Base-by-base conservation (phyloP, 1,284 basidiomycete species). In the Lentinula novae-zelandiae region DNA sequence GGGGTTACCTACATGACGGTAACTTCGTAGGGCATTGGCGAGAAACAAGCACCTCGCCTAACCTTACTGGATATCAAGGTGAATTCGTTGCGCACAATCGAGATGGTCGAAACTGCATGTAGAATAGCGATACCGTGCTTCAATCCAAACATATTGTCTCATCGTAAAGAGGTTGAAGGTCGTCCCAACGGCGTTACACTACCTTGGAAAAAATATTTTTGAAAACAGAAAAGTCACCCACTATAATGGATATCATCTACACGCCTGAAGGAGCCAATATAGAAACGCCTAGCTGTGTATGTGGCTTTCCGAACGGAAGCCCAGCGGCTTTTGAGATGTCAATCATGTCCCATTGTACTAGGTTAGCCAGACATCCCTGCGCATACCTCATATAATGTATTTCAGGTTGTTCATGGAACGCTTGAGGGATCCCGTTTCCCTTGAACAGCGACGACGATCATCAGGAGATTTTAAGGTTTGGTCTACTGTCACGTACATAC, bases 1-100 rank as follows among this genome's bases (percentile, higher is more conserved):
- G 75, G 58, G 82, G 82, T 57, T 83, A 83, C 65, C 62, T 83
- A 53, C 75, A 82, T 58, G 73, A 74, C 61, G 69, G 70, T 31
- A 82, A 76, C 67, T 70, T 83, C 46, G 78, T 80, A 44, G 82
- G 81, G 48, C 73, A 79, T n/a, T 82, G 81, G 81, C 75, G 81
- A 56, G 79, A 80, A 58, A 78, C 76, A 10, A 69, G 70, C 38
- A 81, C 76, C 1, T 68, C 68, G 22, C 67, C 69, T 9, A 69
- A 73, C 57, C 65, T 66, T 31, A 66, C 75, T 20, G 80, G 78
- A 15, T 76, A 74, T 42, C 79, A 80, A 67, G 80, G 82, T 48
- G 71, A 73, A 20, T 83, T 83, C 65, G 73, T 77, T 49, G 60
- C 49, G 49, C 33, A 34, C 31, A 31, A 34, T 15, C 8, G 20